Evolutionary conservation across 2,329 filamentous ascomycete species (phyloP).

Genomic region (Drechmeria coniospora): DNA sequence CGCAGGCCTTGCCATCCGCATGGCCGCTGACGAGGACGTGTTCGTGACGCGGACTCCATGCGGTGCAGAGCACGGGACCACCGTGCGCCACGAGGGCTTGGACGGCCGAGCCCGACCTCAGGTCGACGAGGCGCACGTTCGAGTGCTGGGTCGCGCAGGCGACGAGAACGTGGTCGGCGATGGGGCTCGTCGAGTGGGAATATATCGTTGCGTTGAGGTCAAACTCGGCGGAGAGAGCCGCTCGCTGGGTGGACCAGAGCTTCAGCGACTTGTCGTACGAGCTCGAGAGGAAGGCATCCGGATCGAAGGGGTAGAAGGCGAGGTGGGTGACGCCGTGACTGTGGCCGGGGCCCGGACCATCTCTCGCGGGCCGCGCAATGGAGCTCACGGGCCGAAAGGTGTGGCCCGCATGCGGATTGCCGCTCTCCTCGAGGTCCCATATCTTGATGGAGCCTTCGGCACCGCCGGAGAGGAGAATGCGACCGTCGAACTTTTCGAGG

Average conservation of each 20-base stretch:
- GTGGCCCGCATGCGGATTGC: conserved; percentile 26
- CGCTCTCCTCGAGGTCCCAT: conserved; percentile 64
- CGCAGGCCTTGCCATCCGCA: conserved; percentile 65
- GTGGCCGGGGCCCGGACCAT: conserved; percentile 25
- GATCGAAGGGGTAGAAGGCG: conserved; percentile 66
- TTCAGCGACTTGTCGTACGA: conserved; percentile 68
- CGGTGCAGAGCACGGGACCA: conserved; percentile 50
- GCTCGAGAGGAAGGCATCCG: conserved; percentile 57
- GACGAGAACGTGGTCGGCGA: conserved; percentile 61
- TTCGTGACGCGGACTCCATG: conserved; percentile 71
- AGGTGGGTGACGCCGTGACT: conserved; percentile 62
- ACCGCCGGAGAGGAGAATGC: conserved; percentile 67
- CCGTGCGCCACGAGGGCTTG: conserved; percentile 57
- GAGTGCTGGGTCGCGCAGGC: conserved; percentile 82
- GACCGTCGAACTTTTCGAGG: conserved; percentile 67
- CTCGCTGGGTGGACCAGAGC: conserved; percentile 52
- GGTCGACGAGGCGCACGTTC: conserved; percentile 68
- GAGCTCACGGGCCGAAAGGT: conserved; percentile 39
- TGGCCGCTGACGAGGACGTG: conserved; percentile 72
- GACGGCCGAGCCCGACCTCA: conserved; percentile 61
- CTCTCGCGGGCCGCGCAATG: conserved; percentile 26
- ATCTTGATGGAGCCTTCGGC: conserved; percentile 71
- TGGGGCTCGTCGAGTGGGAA: conserved; percentile 61
- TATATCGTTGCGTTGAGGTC: conserved; percentile 54
- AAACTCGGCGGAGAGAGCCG: conserved; percentile 49